phyloP scores from a whole-genome alignment of 2,329 filamentous ascomycete genomes.

The Simplicillium aogashimaense region DNA sequence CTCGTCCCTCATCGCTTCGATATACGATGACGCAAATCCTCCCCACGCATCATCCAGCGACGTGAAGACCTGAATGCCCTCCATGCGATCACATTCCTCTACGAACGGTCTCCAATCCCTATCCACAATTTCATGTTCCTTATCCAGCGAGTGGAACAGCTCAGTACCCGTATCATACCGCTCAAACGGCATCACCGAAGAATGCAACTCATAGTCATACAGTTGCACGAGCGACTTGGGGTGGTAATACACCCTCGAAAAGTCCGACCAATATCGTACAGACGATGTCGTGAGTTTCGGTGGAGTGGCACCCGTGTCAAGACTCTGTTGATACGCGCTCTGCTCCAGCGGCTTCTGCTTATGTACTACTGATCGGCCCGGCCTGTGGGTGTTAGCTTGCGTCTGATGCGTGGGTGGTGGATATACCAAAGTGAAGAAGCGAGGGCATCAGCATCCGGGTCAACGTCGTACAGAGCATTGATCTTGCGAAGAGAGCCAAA shows the following conservation, averaged over 20 bases:
- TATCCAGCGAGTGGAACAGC: slow-evolving; percentile 62
- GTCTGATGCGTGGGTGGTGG: background rate
- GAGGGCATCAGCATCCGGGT: slow-evolving; percentile 21
- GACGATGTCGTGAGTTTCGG: slow-evolving; percentile 55
- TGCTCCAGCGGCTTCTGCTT: slow-evolving; percentile 56
- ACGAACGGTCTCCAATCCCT: slow-evolving; percentile 81
- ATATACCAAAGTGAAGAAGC: slow-evolving; percentile 23
- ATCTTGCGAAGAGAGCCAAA: slow-evolving; percentile 84
- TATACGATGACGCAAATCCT: slow-evolving; percentile 62
- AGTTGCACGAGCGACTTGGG: slow-evolving; percentile 80
- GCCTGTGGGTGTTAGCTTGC: slow-evolving; percentile 32
- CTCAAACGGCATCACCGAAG: slow-evolving; percentile 75
- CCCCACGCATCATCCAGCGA: slow-evolving; percentile 72
- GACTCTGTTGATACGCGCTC: slow-evolving; percentile 67
- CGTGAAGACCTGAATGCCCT: slow-evolving; percentile 72
- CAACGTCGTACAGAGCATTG: slow-evolving; percentile 72
- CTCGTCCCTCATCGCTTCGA: slow-evolving; percentile 77
- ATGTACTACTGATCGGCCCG: slow-evolving; percentile 58
- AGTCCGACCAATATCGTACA: slow-evolving; percentile 97
- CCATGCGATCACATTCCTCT: slow-evolving; percentile 89
- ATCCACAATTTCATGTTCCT: slow-evolving; percentile 78
- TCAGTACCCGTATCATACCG: slow-evolving; percentile 78
- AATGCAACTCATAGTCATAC: slow-evolving; percentile 77
- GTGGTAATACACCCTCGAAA: slow-evolving; percentile 85
- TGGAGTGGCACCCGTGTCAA: slow-evolving; percentile 62